These are phyloP conservation scores for Leptographium flavum DNA, from an alignment of 2,329 filamentous ascomycete genomes.

Conservation along the genomic window DNA sequence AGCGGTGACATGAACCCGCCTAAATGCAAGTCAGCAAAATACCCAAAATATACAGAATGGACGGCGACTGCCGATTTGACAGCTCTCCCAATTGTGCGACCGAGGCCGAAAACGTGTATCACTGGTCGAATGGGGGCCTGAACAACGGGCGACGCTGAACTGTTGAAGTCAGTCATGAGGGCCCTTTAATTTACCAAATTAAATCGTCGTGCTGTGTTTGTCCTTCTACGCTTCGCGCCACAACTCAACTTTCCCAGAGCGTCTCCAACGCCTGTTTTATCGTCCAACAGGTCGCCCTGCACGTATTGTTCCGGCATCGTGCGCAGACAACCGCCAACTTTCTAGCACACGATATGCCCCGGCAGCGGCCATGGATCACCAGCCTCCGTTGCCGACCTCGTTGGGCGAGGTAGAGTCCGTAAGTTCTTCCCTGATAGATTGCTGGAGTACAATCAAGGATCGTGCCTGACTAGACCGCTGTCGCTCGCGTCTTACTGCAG, in stretches of 20 bases:
- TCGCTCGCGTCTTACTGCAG: constrained; percentile 9
- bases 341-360: constrained; percentile 3
- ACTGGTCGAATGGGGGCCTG: not conserved
- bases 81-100: not conserved
- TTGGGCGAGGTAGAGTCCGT: constrained; percentile 21
- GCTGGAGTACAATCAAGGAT: too few relatives aligned
- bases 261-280: not conserved
- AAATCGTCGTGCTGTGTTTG: not conserved
- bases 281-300: not conserved
- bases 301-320: too few relatives aligned
- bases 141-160: not conserved
- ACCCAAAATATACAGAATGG: not conserved
- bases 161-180: not conserved
- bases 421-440: constrained; percentile 8
- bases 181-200: not conserved
- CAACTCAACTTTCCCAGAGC: not conserved
- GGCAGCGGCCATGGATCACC: constrained; percentile 9
- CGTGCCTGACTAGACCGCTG: not conserved
- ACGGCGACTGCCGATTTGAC: not conserved
- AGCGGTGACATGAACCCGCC: not conserved
- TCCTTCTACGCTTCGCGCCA: not conserved
- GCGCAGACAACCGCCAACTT: too few relatives aligned
- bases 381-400: constrained; percentile 15
- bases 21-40: not conserved
- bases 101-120: not conserved